phyloP scores from a whole-genome alignment of 495 filamentous ascomycete genomes.

The Aspergillus coremiiformis region DNA sequence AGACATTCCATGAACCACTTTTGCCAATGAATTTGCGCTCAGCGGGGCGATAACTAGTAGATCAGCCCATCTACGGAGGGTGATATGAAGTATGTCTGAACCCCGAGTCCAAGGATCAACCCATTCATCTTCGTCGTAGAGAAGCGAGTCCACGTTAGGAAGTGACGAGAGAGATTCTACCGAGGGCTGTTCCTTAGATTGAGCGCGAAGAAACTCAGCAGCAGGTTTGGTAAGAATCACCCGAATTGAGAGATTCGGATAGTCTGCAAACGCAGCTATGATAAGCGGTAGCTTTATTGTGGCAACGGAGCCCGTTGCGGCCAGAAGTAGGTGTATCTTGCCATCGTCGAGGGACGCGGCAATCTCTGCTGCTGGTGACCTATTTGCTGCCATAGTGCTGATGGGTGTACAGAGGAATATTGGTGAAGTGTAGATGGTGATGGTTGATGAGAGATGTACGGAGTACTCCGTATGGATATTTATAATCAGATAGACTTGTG shows the following conservation, averaged over 20 bases:
- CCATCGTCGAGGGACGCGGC: constrained; percentile 36
- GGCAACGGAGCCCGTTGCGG: constrained; percentile 70
- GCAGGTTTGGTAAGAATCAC: constrained; percentile 70
- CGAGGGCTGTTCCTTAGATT: constrained; percentile 61
- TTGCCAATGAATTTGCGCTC: constrained; percentile 73
- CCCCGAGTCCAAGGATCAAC: constrained; percentile 56
- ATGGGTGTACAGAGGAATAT: neutral
- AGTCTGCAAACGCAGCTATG: constrained; percentile 46
- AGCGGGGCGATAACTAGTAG: constrained; percentile 73
- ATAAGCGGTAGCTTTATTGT: constrained; percentile 86
- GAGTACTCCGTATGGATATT: neutral
- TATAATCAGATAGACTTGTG: neutral
- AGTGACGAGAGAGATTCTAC: constrained; percentile 42
- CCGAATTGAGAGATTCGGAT: constrained; percentile 60
- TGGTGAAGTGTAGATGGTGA: neutral
- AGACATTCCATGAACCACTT: constrained; percentile 58
- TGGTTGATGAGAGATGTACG: too few relatives aligned
- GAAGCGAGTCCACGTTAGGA: constrained; percentile 62
- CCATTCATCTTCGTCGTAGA: constrained; percentile 79
- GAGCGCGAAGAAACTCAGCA: constrained; percentile 60
- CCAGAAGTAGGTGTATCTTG: constrained; percentile 73
- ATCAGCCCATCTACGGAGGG: constrained; percentile 73
- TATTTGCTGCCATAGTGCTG: neutral
- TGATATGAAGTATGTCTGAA: constrained; percentile 70
- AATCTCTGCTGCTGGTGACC: neutral